These are phyloP conservation scores for Fusarium gaditjirri DNA, from an alignment of 2,329 filamentous ascomycete genomes.

Conservation along the genomic window DNA sequence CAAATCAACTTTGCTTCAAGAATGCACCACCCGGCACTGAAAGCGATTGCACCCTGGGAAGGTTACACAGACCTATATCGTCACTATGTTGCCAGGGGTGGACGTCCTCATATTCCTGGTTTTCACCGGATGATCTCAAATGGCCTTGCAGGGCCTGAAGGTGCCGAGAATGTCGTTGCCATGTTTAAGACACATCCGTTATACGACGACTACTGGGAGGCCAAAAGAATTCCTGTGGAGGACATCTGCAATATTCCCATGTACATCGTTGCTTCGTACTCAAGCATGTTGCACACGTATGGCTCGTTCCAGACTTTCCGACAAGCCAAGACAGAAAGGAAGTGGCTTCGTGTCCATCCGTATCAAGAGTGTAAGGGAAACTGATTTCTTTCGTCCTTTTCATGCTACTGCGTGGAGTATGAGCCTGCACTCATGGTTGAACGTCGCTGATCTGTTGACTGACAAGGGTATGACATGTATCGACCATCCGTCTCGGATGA, in stretches of 20 bases:
- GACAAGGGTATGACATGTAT: neutral
- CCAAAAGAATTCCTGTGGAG: neutral
- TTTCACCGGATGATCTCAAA: constrained; percentile 29
- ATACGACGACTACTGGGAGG: constrained; percentile 2
- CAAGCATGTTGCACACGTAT: neutral
- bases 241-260: neutral
- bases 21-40: neutral
- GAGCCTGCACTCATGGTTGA: too few relatives aligned
- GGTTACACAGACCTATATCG: constrained; percentile 9
- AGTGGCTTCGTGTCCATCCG: neutral
- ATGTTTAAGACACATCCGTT: neutral
- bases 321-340: neutral
- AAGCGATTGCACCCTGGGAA: constrained; percentile 27
- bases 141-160: neutral
- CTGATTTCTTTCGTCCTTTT: neutral
- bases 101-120: constrained; percentile 20
- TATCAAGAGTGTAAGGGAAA: neutral
- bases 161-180: neutral
- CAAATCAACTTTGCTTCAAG: constrained; percentile 12
- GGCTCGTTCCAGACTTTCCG: neutral
- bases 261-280: constrained; percentile 3
- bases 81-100: constrained; percentile 42
- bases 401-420: neutral
- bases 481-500: neutral
- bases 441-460: neutral